A percentile compares a stretch with the other conserved stretches of the same genome.
Conservation (phyloP, 129 eudicot species). For the sunflower (Helianthus annuus) region HanXRQr2.0-SUNRISE NC_035445.2:124242885-124243384, state of each 20-base stretch:
- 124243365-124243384: too few relatives aligned
- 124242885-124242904: background rate
- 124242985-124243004: background rate
- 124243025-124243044: conserved; percentile 24
- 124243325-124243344: too few relatives aligned
- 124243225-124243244: too few relatives aligned
- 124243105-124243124: background rate
- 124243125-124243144: background rate
- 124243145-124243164: too few relatives aligned
- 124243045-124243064: conserved; percentile 12
- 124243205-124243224: too few relatives aligned
- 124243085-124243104: background rate
- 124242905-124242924: background rate
- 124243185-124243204: too few relatives aligned
- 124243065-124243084: background rate
- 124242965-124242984: background rate
- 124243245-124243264: too few relatives aligned
- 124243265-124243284: too few relatives aligned
- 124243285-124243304: too few relatives aligned
- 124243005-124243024: conserved; percentile 5
- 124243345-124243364: too few relatives aligned
- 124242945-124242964: background rate
- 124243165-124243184: too few relatives aligned
- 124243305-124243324: too few relatives aligned
- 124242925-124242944: background rate